These are phyloP conservation scores for Inga leiocalycina DNA, from an alignment of 306 rosid species.

Conservation along the genomic window DNA sequence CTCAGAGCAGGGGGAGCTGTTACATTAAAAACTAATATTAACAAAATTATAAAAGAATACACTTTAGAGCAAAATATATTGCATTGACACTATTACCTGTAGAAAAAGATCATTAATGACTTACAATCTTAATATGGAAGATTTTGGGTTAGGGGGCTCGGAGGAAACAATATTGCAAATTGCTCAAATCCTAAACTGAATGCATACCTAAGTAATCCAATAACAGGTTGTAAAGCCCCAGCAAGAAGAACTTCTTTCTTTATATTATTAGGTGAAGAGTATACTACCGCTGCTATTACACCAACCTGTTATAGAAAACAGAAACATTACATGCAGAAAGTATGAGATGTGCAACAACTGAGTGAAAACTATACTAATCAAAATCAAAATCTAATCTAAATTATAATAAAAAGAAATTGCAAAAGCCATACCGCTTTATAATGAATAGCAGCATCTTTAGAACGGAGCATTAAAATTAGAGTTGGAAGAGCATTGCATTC, in stretches of 20 bases:
- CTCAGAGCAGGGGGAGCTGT: constrained; percentile 94
- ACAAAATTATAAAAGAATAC: constrained; percentile 20
- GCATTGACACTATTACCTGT: neutral
- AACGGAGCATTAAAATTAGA: constrained; percentile 87
- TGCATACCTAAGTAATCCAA: constrained; percentile 86
- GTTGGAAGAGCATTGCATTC: constrained; percentile 99
- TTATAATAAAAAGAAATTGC: neutral
- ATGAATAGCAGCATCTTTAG: constrained; percentile 97
- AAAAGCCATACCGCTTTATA: constrained; percentile 84
- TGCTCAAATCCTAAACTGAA: constrained; percentile 25
- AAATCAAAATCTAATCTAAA: constrained; percentile 9
- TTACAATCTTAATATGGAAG: constrained; percentile 13
- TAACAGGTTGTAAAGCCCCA: constrained; percentile 97
- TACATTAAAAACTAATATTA: constrained; percentile 14
- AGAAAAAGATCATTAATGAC: constrained; percentile 9
- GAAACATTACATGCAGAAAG: constrained; percentile 33
- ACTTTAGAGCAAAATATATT: neutral
- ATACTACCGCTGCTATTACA: constrained; percentile 80
- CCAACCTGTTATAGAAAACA: constrained; percentile 77
- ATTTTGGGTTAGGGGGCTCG: neutral
- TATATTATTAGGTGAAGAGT: constrained; percentile 84
- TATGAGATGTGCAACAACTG: constrained; percentile 27
- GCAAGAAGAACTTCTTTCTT: constrained; percentile 95
- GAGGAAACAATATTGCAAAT: constrained; percentile 13
- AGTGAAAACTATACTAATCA: neutral